A percentile compares a stretch with the other conserved stretches of the same genome.
These are phyloP conservation scores for Mucor racemosus DNA, from an alignment of 371 early-diverging fungal genomes.

Conservation along the genomic window DNA sequence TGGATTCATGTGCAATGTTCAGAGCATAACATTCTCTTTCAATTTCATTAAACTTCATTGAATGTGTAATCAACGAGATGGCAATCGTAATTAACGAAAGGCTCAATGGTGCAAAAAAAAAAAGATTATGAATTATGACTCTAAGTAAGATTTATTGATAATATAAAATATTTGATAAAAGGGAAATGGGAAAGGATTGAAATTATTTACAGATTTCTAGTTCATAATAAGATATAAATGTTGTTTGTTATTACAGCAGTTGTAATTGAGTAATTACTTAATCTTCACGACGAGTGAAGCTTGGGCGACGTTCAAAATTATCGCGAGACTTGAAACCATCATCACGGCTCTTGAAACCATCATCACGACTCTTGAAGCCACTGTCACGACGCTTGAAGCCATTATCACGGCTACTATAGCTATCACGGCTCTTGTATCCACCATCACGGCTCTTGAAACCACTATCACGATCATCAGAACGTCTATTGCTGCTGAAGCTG, in stretches of 20 bases:
- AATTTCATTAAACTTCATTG: neutral
- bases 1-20: too few species aligned
- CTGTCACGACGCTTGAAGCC: constrained; percentile 8
- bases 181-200: neutral
- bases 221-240: neutral
- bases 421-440: constrained; percentile 11
- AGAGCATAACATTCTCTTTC: too few species aligned
- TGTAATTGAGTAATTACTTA: neutral
- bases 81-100: too few species aligned
- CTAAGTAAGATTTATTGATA: neutral
- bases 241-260: neutral
- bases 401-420: constrained; percentile 13
- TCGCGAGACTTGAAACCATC: constrained; percentile 3
- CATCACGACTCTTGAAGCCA: neutral
- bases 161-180: neutral
- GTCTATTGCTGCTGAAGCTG: neutral
- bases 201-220: constrained; percentile 10
- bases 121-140: neutral
- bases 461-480: neutral
- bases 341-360: constrained; percentile 15
- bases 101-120: neutral
- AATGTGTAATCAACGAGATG: too few species aligned
- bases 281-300: constrained; percentile 5
- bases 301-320: neutral
- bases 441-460: neutral